Evolutionary conservation across 805 yeast genomes (phyloP).

Genomic region (Nakazawaea peltata): DNA sequence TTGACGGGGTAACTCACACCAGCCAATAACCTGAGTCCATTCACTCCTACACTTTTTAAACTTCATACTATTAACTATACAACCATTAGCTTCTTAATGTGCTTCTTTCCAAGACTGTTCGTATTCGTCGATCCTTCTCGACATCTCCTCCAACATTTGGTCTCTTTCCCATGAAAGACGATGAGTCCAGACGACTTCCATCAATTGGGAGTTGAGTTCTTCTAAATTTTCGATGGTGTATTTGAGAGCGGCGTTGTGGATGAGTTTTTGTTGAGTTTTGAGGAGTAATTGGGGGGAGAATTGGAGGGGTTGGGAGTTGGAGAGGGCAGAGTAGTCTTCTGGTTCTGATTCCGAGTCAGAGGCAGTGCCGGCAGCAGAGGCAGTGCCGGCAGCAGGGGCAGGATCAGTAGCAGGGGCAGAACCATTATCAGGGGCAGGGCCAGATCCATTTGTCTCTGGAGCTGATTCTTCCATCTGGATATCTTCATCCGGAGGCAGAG

Average conservation of each 20-base stretch:
- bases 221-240: slow-evolving; percentile 49
- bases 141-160: slow-evolving; percentile 25
- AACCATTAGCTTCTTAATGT: too few relatives aligned
- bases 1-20: too few relatives aligned
- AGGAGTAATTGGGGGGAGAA: slow-evolving; percentile 25
- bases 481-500: slow-evolving; percentile 11
- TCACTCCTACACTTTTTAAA: too few relatives aligned
- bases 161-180: slow-evolving; percentile 41
- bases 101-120: not conserved
- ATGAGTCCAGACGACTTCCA: slow-evolving; percentile 68
- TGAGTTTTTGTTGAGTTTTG: slow-evolving; percentile 23
- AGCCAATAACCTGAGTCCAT: too few relatives aligned
- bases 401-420: slow-evolving; percentile 7
- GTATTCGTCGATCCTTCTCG: slow-evolving; percentile 15
- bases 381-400: slow-evolving; percentile 17
- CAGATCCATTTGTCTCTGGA: slow-evolving; percentile 3
- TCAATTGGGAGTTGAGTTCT: slow-evolving; percentile 55
- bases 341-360: slow-evolving; percentile 11
- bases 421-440: slow-evolving; percentile 7
- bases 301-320: slow-evolving; percentile 13
- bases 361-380: slow-evolving; percentile 13
- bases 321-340: not conserved
- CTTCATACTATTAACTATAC: too few relatives aligned
- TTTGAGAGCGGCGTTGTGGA: slow-evolving; percentile 16
- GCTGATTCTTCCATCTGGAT: slow-evolving; percentile 10